Base-by-base conservation (phyloP, 495 filamentous ascomycete genomes). In the Aspergillus steynii region DNA sequence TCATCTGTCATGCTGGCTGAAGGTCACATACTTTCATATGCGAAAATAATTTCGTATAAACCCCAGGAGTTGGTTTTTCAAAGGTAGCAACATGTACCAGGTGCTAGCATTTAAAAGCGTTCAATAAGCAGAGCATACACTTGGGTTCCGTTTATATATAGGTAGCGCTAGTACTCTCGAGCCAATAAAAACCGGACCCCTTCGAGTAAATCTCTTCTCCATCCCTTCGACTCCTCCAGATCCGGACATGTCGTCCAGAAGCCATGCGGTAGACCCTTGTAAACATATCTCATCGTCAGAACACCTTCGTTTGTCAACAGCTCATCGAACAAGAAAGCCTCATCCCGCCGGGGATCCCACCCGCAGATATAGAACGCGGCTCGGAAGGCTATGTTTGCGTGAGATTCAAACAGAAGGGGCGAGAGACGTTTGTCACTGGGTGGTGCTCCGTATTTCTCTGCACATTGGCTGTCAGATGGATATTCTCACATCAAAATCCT, bases 241-340 rank as follows among this genome's bases (percentile, higher is more conserved):
- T 65, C 61, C 14, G 59, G 64, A 32, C 68, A 71, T 1, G 65
- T 67, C 25, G 53, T 50, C 79, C 76, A 79, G 46, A 79, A 78
- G 9, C 72, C 71, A 69, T 81, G 76, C 26, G 74, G 75, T n/a
- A 80, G 67, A 1, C 77, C 79, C 51, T 74, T 71, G 57, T 77
- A 81, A 2, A 80, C 12, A 63, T 76, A 71, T 12, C 72, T 32
- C 50, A 60, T 55, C 8, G 77, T 79, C 58, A 66, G 61, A 8
- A 79, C 60, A 0, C 68, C 68, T 9, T 76, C 68, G 47, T 74
- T 71, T 29, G 68, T 68, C 55, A 81, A 59, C 12, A 79, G 56
- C 52, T 68, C 58, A 53, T 78, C 77, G 58, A 79, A 78, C 4
- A 81, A 68, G 31, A 80, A 59, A 0, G 66, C 74, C 28, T 79